Evolutionary conservation across 73 alveolate genomes (phyloP).

Genomic region (Stentor roeselii): DNA sequence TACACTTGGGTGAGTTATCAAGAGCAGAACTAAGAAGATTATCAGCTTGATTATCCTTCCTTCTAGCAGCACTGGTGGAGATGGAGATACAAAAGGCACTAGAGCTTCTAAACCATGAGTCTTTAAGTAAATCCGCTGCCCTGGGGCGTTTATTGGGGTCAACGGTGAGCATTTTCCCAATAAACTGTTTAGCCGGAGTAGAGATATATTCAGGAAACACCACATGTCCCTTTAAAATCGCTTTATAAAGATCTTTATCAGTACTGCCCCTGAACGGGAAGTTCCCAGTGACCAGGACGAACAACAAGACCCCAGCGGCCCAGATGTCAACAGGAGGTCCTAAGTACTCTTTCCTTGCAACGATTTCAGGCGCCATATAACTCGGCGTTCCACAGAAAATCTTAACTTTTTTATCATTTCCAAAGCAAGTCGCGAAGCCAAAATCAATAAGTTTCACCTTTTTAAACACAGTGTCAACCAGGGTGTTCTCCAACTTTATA

Average conservation of each 20-base stretch:
- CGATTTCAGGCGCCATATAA: constrained; percentile 86
- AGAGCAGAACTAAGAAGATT: too few relatives aligned
- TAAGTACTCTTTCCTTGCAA: constrained; percentile 45
- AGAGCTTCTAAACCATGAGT: constrained; percentile 30
- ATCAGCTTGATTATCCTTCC: neutral
- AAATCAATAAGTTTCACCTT: constrained; percentile 82
- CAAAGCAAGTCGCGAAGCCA: constrained; percentile 67
- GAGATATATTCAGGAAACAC: constrained; percentile 33
- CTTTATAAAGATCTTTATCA: constrained; percentile 49
- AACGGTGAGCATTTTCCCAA: constrained; percentile 22
- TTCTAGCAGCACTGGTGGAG: neutral
- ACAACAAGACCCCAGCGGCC: constrained; percentile 77
- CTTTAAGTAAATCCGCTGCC: constrained; percentile 26
- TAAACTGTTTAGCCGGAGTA: constrained; percentile 15
- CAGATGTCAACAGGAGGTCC: constrained; percentile 70
- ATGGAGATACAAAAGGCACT: neutral
- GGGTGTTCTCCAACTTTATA: constrained; percentile 80
- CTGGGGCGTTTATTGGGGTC: constrained; percentile 37
- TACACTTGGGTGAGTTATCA: too few relatives aligned
- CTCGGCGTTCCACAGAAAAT: constrained; percentile 89
- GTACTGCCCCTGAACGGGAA: constrained; percentile 72
- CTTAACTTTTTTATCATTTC: constrained; percentile 53
- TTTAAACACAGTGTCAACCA: constrained; percentile 55
- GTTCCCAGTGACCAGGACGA: constrained; percentile 67
- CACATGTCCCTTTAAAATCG: constrained; percentile 30